Percentiles rank a stretch among this genome's conserved stretches.
These are phyloP conservation scores for Diaporthe humulicola DNA, from an alignment of 2,329 filamentous ascomycete genomes.

Conservation along the genomic window DNA sequence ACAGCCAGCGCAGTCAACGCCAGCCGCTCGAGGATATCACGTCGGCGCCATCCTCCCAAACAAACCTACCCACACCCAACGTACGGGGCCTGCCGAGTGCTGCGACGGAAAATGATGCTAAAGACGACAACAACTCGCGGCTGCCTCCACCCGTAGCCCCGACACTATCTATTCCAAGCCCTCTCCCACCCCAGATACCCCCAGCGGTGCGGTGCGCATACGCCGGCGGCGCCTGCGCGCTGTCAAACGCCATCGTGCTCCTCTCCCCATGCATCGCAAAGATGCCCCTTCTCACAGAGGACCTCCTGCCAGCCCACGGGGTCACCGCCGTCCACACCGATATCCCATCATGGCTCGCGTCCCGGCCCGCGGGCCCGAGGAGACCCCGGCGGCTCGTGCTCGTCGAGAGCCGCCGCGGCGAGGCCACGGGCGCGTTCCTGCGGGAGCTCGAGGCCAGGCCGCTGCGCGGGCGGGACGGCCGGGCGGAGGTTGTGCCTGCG, in stretches of 20 bases:
- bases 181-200: background rate
- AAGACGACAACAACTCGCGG: background rate
- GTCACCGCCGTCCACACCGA: conserved; percentile 51
- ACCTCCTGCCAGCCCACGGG: conserved; percentile 58
- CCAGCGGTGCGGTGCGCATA: conserved; percentile 48
- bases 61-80: background rate
- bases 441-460: conserved; percentile 43
- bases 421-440: conserved; percentile 49
- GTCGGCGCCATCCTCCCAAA: conserved; percentile 29
- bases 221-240: conserved; percentile 51
- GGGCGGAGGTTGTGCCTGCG: conserved; percentile 48
- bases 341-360: conserved; percentile 35
- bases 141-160: conserved; percentile 42
- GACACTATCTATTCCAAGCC: conserved; percentile 38
- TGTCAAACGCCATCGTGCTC: conserved; percentile 55
- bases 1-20: conserved; percentile 3
- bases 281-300: conserved; percentile 52
- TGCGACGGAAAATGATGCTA: background rate
- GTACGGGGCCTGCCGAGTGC: background rate
- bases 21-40: conserved; percentile 38
- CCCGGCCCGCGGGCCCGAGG: too few relatives aligned
- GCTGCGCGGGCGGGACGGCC: conserved; percentile 43
- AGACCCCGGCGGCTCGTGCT: conserved; percentile 48
- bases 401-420: conserved; percentile 49
- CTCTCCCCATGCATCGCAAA: conserved; percentile 57